Percentiles rank a stretch among this genome's conserved stretches.
phyloP scores from a whole-genome alignment of 1,139 yeast genomes.

The Debaryomycetaceae sp. region DNA sequence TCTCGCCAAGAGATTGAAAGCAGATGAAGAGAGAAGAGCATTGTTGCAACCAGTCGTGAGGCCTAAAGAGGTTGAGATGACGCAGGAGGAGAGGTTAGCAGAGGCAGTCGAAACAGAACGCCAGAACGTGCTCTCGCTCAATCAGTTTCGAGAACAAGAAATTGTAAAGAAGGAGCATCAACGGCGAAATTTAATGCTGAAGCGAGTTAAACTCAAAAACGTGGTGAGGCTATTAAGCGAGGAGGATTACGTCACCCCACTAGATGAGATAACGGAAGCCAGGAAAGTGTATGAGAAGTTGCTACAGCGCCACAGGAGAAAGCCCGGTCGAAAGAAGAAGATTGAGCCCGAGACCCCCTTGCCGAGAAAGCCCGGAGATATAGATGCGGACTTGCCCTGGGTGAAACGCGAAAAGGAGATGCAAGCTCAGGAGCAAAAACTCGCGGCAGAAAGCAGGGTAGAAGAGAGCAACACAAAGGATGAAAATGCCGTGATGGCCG shows the following conservation, averaged over 20 bases:
- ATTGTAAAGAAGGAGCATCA: constrained; percentile 74
- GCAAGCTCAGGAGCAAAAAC: constrained; percentile 11
- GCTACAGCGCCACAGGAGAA: constrained; percentile 33
- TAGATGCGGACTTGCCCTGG: constrained; percentile 34
- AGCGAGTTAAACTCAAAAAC: constrained; percentile 53
- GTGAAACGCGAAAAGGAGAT: constrained; percentile 23
- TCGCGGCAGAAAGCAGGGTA: constrained; percentile 1
- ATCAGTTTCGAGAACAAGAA: constrained; percentile 80
- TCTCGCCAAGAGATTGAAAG: constrained; percentile 67
- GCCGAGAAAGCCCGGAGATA: constrained; percentile 30
- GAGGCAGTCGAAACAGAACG: constrained; percentile 87
- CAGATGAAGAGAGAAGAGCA: constrained; percentile 66
- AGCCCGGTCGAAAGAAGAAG: constrained; percentile 33
- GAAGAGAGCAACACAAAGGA: neutral
- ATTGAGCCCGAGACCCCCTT: constrained; percentile 11
- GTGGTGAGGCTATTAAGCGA: constrained; percentile 40
- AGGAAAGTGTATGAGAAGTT: constrained; percentile 22
- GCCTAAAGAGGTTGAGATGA: constrained; percentile 48
- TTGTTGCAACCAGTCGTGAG: constrained; percentile 39
- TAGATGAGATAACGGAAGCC: constrained; percentile 19
- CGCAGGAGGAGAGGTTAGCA: constrained; percentile 81
- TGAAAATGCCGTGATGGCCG: constrained; percentile 3
- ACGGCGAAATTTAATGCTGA: constrained; percentile 64
- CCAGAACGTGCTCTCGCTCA: constrained; percentile 66
- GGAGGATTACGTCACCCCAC: constrained; percentile 5